Conservation (phyloP, 176 grass and related monocot species). For the Carex kokanica region DNA sequence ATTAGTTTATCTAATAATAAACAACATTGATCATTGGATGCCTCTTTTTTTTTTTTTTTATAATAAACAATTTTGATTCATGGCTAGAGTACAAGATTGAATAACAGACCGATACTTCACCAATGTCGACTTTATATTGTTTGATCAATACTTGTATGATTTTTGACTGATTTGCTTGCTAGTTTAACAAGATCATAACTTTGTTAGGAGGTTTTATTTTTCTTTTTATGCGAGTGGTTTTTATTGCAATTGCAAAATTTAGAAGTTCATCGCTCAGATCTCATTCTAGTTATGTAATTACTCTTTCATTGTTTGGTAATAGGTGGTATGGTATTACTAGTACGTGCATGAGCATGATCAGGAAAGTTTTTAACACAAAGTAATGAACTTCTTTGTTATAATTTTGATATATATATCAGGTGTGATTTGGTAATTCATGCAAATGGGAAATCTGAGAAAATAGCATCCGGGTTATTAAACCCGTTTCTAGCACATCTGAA, state of each 20-base stretch:
- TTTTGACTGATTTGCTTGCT: slow-evolving; percentile 9
- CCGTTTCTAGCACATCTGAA: slow-evolving; percentile 81
- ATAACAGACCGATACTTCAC: not conserved
- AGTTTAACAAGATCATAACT: not conserved
- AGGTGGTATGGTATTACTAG: not conserved
- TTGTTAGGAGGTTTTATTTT: not conserved
- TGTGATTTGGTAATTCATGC: slow-evolving; percentile 83
- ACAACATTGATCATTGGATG: slow-evolving; percentile 1
- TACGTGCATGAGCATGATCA: not conserved
- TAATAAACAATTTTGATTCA: not conserved
- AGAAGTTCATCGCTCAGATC: not conserved
- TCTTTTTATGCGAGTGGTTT: not conserved
- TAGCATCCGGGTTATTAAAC: slow-evolving; percentile 87
- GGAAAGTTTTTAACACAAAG: slow-evolving; percentile 1
- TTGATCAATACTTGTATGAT: not conserved
- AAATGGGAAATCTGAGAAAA: slow-evolving; percentile 81
- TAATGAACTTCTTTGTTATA: not conserved
- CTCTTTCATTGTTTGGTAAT: not conserved
- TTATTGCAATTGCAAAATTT: slow-evolving; percentile 5
- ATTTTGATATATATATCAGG: slow-evolving; percentile 41
- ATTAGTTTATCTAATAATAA: not conserved
- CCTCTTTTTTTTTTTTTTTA: not conserved
- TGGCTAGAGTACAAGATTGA: not conserved
- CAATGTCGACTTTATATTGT: not conserved
- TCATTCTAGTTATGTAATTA: not conserved